Evolutionary conservation across 352 stramenopile genomes (phyloP).

Genomic region (Ophiocytium majus): DNA sequence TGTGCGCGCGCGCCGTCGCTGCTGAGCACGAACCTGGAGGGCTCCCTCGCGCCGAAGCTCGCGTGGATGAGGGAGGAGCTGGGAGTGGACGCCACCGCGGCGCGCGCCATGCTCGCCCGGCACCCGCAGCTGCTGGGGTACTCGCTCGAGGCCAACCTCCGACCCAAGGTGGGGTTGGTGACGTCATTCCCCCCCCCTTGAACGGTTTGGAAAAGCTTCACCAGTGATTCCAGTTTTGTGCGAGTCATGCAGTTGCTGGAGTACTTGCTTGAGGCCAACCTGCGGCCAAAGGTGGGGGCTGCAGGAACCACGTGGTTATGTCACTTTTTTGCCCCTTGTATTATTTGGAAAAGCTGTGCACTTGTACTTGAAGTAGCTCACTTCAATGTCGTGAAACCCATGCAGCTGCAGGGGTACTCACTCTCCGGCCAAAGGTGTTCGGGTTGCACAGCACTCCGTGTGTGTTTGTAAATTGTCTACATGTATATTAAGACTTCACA

Average conservation of each 20-base stretch:
- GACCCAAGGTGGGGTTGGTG: background rate
- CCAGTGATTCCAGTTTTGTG: constrained; percentile 26
- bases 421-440: too few relatives aligned
- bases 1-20: background rate
- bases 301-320: too few relatives aligned
- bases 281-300: background rate
- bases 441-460: too few relatives aligned
- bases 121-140: background rate
- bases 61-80: background rate
- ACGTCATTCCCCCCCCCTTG: too few relatives aligned
- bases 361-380: too few relatives aligned
- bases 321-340: too few relatives aligned
- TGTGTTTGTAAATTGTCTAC: too few relatives aligned
- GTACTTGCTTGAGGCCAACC: background rate
- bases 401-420: background rate
- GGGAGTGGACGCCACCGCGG: background rate
- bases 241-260: background rate
- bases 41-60: background rate
- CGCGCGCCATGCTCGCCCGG: constrained; percentile 22
- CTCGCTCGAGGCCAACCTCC: background rate
- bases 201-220: too few relatives aligned
- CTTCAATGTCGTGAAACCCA: constrained; percentile 2
- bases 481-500: too few relatives aligned
- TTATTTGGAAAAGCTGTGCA: too few relatives aligned
- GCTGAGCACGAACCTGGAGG: background rate